Base-by-base conservation (phyloP, 164 flowering plant genomes). In the Tetracentron sinense region DNA sequence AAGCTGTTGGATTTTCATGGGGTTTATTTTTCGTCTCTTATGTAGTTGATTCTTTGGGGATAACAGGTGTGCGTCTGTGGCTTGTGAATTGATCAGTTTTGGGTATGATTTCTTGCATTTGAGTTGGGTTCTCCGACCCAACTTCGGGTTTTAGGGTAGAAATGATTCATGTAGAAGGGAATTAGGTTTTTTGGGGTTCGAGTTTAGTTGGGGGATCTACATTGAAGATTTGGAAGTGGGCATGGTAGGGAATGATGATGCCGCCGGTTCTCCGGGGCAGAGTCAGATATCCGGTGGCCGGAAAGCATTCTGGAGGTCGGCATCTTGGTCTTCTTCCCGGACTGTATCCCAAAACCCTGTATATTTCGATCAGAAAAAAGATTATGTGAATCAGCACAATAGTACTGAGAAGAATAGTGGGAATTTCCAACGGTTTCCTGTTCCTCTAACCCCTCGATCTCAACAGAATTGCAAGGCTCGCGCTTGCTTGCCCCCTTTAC, bases 301-400 rank as follows among this genome's bases (percentile, higher is more conserved):
- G 61, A 83, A 67, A 60, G 63, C 66, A 60, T 83, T 67, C 50
- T 83, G 84, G 85, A 75, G 84, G 55, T 83, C 87, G 0, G 82
- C 84, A 0, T 85, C 90, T 0, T 83, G 87, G 90, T 85, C 89
- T 1, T 29, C 86, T 29, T 82, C 86, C 7, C 73, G 81, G 11
- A 67, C 78, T 6, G 58, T 69, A 3, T 51, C 58, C 11, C 77
- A 69, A n/a, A n/a, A n/a, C n/a, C n/a, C n/a, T n/a, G n/a, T n/a
- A n/a, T n/a, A n/a, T 12, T 79, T 83, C 2, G 81, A 70, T n/a
- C 55, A 14, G 56, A 80, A 65, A n/a, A 71, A 66, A 23, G 79
- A 62, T 35, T 48, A 35, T 19, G 61, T 61, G 6, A 82, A 77
- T 69, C 72, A 75, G 14, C 33, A 62, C 67, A 79, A 68, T 21